Conservation (phyloP, 805 yeast genomes). For the Metschnikowia gelsemii region DNA sequence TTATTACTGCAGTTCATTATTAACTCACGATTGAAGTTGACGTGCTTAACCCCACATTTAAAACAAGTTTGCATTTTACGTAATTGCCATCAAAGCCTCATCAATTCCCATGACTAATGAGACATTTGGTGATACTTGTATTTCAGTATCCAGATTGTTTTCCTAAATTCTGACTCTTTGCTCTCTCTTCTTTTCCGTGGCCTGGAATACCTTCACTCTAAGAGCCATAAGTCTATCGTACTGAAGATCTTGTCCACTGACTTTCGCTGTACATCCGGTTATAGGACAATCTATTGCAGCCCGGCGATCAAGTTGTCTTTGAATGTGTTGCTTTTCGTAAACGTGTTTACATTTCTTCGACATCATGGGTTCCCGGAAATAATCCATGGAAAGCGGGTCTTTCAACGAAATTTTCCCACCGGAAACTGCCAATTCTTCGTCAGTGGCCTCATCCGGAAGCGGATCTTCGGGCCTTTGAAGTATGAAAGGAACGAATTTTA, state of each 20-base stretch:
- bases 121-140: no score
- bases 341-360: slow-evolving; percentile 60
- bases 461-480: slow-evolving; percentile 61
- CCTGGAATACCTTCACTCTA: slow-evolving; percentile 44
- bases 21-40: no score
- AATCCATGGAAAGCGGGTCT: slow-evolving; percentile 63
- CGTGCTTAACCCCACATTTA: no score
- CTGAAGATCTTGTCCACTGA: slow-evolving; percentile 37
- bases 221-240: slow-evolving; percentile 55
- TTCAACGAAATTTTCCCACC: slow-evolving; percentile 70
- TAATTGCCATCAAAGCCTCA: no score
- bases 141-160: no score
- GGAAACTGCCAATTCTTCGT: slow-evolving; percentile 61
- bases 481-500: slow-evolving; percentile 48
- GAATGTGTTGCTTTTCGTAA: slow-evolving; percentile 51
- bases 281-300: slow-evolving; percentile 51
- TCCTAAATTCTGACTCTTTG: slow-evolving; percentile 13
- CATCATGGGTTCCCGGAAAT: slow-evolving; percentile 54
- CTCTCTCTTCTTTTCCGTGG: slow-evolving; percentile 18
- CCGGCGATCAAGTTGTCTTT: slow-evolving; percentile 25
- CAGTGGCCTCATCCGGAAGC: slow-evolving; percentile 52
- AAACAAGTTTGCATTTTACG: no score
- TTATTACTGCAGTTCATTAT: no score
- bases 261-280: slow-evolving; percentile 48
- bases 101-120: no score